Evolutionary conservation across 805 yeast species (phyloP), one percentile per base, ranked within the genome.

Genomic region (Candida nitratophila): DNA sequence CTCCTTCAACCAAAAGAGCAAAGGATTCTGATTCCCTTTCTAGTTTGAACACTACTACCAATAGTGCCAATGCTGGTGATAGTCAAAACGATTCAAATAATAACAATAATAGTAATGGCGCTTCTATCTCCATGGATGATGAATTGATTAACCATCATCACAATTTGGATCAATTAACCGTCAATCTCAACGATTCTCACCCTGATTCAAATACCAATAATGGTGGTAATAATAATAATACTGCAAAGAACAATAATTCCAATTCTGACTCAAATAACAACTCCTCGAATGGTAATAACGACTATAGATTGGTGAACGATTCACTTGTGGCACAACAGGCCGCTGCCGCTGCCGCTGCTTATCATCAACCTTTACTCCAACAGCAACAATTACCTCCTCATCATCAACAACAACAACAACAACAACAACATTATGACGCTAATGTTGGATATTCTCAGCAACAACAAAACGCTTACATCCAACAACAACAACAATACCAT

Each of bases 111-210:
- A n/a, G n/a, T n/a, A n/a, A n/a, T n/a, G n/a, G n/a, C n/a, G n/a
- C n/a, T n/a, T n/a, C n/a, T n/a, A n/a, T n/a, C n/a, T n/a, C n/a
- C n/a, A n/a, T 31, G 14, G 38, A 33, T 16, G 43, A 41, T 8
- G 43, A 41, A 9, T 12, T 41, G 9, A 34, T 41, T 20, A 19
- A 26, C 14, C 39, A 41, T 15, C 43, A 33, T 12, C 43, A 41
- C n/a, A 34, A 20, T 34, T 34, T 41, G 11, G 43, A 41, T 41
- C 43, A 41, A 22, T 21, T 37, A 15, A 37, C 41, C 9, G 43
- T 43, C 15, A 17, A 20, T n/a, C 20, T 35, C 5, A 14, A 22
- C 14, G 43, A n/a, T 15, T 16, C 8, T 32, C 20, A 14, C 15
- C n/a, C 19, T 19, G n/a, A 34, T 20, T 20, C 22, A 9, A 39